Base-by-base conservation (phyloP, 2,329 filamentous ascomycete genomes). In the Sphaerulina populicola region DNA sequence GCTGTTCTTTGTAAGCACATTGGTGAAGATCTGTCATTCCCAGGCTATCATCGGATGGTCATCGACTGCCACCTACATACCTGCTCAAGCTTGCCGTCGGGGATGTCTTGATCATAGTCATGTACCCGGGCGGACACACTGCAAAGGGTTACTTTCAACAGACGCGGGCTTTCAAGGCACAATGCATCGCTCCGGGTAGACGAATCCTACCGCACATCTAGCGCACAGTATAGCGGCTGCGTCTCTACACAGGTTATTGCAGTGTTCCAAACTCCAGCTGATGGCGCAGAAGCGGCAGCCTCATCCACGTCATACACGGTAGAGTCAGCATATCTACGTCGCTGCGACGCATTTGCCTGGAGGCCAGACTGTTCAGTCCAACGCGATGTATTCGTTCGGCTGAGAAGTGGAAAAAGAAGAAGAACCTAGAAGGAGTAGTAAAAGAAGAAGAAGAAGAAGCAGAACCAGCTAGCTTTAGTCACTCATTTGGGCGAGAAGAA, bases 401-500 rank as follows among this genome's bases (percentile, higher is more conserved):
- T 7, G 39, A 23, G 39, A 27, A 18, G 10, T 11, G 10, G 15
- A 27, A 41, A 7, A 39, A 44, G 43, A 49, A 21, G 18, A 18
- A 18, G 18, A 18, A 18, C n/a, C n/a, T n/a, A n/a, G 18, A 18
- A 18, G 18, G n/a, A n/a, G n/a, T n/a, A n/a, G n/a, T n/a, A n/a
- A n/a, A 18, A 18, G 18, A 18, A 18, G 18, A 3, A 18, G 18
- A 18, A 18, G 18, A 18, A 18, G 18, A 18, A 18, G 18, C 2
- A 18, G 18, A 18, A 18, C 18, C 18, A 18, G 0, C 23, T 45
- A 53, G 51, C 51, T 53, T 40, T 48, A 53, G 51, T 53, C 51
- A 45, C 45, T 53, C 51, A 15, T 53, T 52, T 40, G 41, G 41
- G 40, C 36, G 23, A 44, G 51, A 48, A 53, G 51, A 53, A 53